Conservation (phyloP, 164 flowering plant genomes). For the Euptelea pleiosperma region DNA sequence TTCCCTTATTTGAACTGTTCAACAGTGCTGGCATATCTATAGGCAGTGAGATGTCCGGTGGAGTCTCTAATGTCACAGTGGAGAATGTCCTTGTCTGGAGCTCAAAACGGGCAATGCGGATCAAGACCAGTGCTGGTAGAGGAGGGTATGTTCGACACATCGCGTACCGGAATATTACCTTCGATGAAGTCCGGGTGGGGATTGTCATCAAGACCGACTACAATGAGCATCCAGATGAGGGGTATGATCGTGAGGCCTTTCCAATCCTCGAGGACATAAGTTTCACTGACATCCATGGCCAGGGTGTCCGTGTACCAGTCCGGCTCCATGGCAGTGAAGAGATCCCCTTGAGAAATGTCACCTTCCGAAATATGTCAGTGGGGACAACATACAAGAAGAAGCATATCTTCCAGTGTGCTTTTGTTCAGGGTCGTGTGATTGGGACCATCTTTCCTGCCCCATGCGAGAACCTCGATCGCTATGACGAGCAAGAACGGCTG, state of each 20-base stretch:
- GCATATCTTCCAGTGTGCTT: slow-evolving; percentile 90
- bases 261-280: slow-evolving; percentile 63
- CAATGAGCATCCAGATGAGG: slow-evolving; percentile 89
- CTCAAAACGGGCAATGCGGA: slow-evolving; percentile 82
- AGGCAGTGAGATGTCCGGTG: slow-evolving; percentile 99
- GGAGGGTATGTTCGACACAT: slow-evolving; percentile 84
- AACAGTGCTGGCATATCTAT: slow-evolving; percentile 95
- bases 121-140: slow-evolving; percentile 88
- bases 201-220: slow-evolving; percentile 88
- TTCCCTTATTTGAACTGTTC: slow-evolving; percentile 14
- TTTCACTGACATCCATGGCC: slow-evolving; percentile 73
- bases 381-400: slow-evolving; percentile 88
- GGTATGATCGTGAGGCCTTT: slow-evolving; percentile 63
- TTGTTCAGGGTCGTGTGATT: slow-evolving; percentile 74
- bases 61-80: slow-evolving; percentile 78
- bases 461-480: slow-evolving; percentile 80
- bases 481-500: slow-evolving; percentile 58
- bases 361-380: slow-evolving; percentile 81
- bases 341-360: slow-evolving; percentile 74
- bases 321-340: slow-evolving; percentile 84
- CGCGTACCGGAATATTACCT: slow-evolving; percentile 61
- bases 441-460: slow-evolving; percentile 84
- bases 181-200: slow-evolving; percentile 81
- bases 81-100: slow-evolving; percentile 77
- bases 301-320: slow-evolving; percentile 90